These are phyloP conservation scores for Tolypocladium pustulatum DNA, from an alignment of 2,329 filamentous ascomycete species.

Conservation along the genomic window DNA sequence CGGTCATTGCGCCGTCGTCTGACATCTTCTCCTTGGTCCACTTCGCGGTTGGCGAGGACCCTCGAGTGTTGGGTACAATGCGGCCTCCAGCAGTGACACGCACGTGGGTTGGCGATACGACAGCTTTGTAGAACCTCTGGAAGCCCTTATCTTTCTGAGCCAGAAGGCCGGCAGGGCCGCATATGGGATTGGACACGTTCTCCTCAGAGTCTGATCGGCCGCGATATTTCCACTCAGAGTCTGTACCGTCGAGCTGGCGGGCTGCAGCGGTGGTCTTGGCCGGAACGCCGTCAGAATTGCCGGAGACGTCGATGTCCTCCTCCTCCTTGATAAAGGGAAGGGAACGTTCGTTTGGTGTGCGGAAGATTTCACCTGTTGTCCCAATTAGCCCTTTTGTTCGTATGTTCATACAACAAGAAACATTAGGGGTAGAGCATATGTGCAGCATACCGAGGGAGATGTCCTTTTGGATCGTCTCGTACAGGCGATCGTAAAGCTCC, in stretches of 20 bases:
- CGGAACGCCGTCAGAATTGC: conserved; percentile 1
- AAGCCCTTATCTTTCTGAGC: conserved; percentile 56
- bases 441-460: conserved; percentile 27
- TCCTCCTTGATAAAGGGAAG: conserved; percentile 22
- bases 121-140: conserved; percentile 55
- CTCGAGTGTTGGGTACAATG: conserved; percentile 55
- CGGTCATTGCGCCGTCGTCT: conserved; percentile 9
- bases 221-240: conserved; percentile 32
- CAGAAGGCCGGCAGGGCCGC: conserved; percentile 39
- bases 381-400: not conserved
- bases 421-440: not conserved
- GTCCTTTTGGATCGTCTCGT: conserved; percentile 25
- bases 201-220: conserved; percentile 34
- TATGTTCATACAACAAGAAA: no score
- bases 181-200: conserved; percentile 34
- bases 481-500: conserved; percentile 17
- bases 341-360: conserved; percentile 13
- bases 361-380: conserved; percentile 19
- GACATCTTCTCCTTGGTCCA: conserved; percentile 30
- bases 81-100: conserved; percentile 57
- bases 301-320: conserved; percentile 11
- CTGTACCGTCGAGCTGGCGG: conserved; percentile 27
- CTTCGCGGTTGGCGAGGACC: conserved; percentile 42
- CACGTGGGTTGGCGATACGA: conserved; percentile 57
- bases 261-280: conserved; percentile 9